A percentile compares a stretch with the other conserved stretches of the same genome.
Evolutionary conservation across 2,329 filamentous ascomycete species (phyloP).

Genomic region (Sporothrix dimorphospora): DNA sequence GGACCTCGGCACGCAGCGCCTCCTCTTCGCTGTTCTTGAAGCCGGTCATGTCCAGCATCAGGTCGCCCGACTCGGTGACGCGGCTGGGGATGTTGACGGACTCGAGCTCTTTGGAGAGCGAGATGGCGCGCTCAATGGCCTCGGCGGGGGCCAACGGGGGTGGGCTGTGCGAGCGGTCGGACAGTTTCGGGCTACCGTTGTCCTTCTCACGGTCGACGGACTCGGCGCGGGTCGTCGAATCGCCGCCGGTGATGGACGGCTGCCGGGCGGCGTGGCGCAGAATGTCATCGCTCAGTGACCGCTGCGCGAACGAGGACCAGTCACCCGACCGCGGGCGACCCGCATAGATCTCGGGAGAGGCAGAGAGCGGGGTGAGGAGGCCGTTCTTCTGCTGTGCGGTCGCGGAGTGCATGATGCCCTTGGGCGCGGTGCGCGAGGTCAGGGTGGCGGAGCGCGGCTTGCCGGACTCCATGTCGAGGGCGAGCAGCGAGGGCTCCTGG

Average conservation of each 20-base stretch:
- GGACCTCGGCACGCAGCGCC: slow-evolving; percentile 85
- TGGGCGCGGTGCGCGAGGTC: slow-evolving; percentile 46
- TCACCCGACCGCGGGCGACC: slow-evolving; percentile 55
- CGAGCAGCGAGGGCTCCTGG: slow-evolving; percentile 71
- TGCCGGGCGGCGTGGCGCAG: slow-evolving; percentile 52
- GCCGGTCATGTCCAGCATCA: slow-evolving; percentile 98
- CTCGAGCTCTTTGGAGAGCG: slow-evolving; percentile 83
- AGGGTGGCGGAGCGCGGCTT: slow-evolving; percentile 46
- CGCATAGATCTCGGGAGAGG: slow-evolving; percentile 55
- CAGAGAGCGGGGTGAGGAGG: slow-evolving; percentile 56
- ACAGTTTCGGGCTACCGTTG: slow-evolving; percentile 38
- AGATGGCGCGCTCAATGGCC: slow-evolving; percentile 80
- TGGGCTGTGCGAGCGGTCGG: slow-evolving; percentile 73
- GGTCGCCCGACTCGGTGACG: slow-evolving; percentile 88
- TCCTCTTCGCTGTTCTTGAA: slow-evolving; percentile 96
- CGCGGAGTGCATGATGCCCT: slow-evolving; percentile 47
- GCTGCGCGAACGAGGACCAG: slow-evolving; percentile 50
- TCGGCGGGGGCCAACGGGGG: slow-evolving; percentile 72
- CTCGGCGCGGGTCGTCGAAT: slow-evolving; percentile 37
- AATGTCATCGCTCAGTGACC: slow-evolving; percentile 60
- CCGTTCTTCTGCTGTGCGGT: slow-evolving; percentile 44
- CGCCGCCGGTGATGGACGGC: slow-evolving; percentile 39
- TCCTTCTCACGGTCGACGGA: slow-evolving; percentile 39
- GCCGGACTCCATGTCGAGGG: slow-evolving; percentile 57
- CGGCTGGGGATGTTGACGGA: slow-evolving; percentile 90